Evolutionary conservation across 257 asterid genomes (phyloP).

Genomic region (Buddleja alternifolia): DNA sequence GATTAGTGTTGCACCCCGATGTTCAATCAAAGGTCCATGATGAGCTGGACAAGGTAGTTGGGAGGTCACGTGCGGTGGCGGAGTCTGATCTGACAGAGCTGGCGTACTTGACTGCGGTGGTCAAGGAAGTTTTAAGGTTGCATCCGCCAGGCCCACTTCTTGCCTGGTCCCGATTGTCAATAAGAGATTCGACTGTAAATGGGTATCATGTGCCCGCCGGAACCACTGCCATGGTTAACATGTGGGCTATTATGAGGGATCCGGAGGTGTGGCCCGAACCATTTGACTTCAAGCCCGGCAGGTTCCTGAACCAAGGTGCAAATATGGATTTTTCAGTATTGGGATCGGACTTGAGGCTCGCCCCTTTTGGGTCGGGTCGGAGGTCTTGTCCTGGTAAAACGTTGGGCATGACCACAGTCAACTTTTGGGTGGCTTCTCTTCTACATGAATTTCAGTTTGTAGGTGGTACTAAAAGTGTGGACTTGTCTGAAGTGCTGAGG

Average conservation of each 20-base stretch:
- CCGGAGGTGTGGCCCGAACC: constrained; percentile 56
- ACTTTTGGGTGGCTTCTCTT: constrained; percentile 53
- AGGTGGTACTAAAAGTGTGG: not conserved
- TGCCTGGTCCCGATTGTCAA: constrained; percentile 63
- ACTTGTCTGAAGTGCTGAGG: constrained; percentile 47
- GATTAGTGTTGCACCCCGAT: constrained; percentile 57
- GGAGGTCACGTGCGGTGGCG: constrained; percentile 34
- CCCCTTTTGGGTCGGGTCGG: constrained; percentile 71
- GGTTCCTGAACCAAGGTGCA: constrained; percentile 35
- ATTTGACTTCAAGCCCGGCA: constrained; percentile 46
- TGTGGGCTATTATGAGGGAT: constrained; percentile 73
- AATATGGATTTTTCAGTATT: constrained; percentile 30
- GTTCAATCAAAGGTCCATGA: constrained; percentile 47
- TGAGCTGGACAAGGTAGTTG: constrained; percentile 48
- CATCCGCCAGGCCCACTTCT: constrained; percentile 78
- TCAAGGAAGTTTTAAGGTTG: constrained; percentile 60
- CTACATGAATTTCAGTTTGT: constrained; percentile 46
- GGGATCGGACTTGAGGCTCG: constrained; percentile 64
- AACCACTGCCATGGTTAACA: constrained; percentile 70
- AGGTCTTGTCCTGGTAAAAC: constrained; percentile 67
- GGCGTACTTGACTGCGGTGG: constrained; percentile 49
- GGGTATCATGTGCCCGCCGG: constrained; percentile 60
- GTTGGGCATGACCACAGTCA: constrained; percentile 53
- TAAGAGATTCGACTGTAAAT: constrained; percentile 43
- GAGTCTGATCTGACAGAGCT: constrained; percentile 44